Percentiles rank a stretch among this genome's conserved stretches.
Evolutionary conservation across 345 rosid species (phyloP).

Genomic region (Lumnitzera littorea): DNA sequence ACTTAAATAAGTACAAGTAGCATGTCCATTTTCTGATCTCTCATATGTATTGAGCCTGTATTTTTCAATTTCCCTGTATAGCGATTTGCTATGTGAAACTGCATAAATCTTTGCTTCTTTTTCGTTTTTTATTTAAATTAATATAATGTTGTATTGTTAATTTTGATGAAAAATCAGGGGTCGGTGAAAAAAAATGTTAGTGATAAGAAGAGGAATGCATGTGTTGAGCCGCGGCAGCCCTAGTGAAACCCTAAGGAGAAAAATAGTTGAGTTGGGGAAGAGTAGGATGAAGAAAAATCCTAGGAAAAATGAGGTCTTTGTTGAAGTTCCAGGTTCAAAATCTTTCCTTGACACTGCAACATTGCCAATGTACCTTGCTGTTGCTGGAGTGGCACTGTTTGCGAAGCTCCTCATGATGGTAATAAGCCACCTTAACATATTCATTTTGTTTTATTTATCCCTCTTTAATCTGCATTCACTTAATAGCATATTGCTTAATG

Average conservation of each 20-base stretch:
- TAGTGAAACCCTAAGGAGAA: constrained; percentile 48
- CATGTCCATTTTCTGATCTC: too few relatives aligned
- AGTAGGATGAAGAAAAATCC: constrained; percentile 35
- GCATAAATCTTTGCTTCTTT: too few relatives aligned
- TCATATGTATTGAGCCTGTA: too few relatives aligned
- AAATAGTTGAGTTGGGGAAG: constrained; percentile 43
- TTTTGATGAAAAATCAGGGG: too few relatives aligned
- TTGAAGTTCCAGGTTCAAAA: constrained; percentile 70
- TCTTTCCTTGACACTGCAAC: constrained; percentile 68
- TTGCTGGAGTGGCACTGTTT: constrained; percentile 57
- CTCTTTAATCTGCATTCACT: not conserved
- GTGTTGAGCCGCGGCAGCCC: constrained; percentile 35
- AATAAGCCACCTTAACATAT: not conserved
- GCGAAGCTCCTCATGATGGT: constrained; percentile 90
- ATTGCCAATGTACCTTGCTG: constrained; percentile 64
- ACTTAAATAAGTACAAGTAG: too few relatives aligned
- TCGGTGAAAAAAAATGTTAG: constrained; percentile 1
- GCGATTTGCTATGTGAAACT: too few relatives aligned
- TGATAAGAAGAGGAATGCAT: constrained; percentile 36
- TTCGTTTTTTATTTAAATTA: too few relatives aligned
- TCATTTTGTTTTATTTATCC: not conserved
- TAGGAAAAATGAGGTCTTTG: constrained; percentile 49
- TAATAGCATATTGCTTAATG: not conserved
- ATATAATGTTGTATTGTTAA: too few relatives aligned
- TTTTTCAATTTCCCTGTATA: too few relatives aligned